These are phyloP conservation scores for Pulveroboletus sp. DNA, from an alignment of 768 basidiomycete genomes.

Conservation along the genomic window DNA sequence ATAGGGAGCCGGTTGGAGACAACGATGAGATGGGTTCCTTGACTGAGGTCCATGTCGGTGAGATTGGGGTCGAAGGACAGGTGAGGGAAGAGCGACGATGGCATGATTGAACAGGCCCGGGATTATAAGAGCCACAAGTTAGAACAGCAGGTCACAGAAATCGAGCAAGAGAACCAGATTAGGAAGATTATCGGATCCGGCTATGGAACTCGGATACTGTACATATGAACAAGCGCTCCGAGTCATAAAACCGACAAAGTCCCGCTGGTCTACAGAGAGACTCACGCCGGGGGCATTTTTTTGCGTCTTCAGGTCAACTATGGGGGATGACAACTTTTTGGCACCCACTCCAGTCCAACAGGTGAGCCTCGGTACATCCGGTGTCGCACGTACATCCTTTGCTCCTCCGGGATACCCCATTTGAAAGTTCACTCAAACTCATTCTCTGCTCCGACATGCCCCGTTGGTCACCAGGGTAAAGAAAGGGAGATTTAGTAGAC, in stretches of 20 bases:
- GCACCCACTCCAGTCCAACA: no score
- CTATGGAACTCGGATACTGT: background rate
- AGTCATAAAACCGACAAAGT: no score
- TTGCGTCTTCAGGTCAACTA: background rate
- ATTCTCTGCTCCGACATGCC: conserved; percentile 7
- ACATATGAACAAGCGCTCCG: no score
- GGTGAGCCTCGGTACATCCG: conserved; percentile 6
- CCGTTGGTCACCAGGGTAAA: conserved; percentile 2
- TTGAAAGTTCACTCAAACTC: background rate
- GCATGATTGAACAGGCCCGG: conserved; percentile 14
- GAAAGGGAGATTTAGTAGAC: no score
- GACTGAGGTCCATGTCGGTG: conserved; percentile 44
- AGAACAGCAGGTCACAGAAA: conserved; percentile 18
- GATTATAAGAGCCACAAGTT: conserved; percentile 29
- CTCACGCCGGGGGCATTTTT: background rate
- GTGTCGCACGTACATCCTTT: no score
- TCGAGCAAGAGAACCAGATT: conserved; percentile 25
- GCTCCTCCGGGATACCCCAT: background rate
- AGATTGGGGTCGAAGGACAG: conserved; percentile 26
- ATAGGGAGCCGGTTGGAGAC: conserved; percentile 95
- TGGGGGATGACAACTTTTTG: background rate
- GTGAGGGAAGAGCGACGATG: conserved; percentile 25
- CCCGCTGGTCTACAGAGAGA: background rate
- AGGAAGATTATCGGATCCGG: conserved; percentile 34
- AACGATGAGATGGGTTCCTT: conserved; percentile 80